phyloP scores from a whole-genome alignment of 1,139 yeast species.

The Diutina siamensis region DNA sequence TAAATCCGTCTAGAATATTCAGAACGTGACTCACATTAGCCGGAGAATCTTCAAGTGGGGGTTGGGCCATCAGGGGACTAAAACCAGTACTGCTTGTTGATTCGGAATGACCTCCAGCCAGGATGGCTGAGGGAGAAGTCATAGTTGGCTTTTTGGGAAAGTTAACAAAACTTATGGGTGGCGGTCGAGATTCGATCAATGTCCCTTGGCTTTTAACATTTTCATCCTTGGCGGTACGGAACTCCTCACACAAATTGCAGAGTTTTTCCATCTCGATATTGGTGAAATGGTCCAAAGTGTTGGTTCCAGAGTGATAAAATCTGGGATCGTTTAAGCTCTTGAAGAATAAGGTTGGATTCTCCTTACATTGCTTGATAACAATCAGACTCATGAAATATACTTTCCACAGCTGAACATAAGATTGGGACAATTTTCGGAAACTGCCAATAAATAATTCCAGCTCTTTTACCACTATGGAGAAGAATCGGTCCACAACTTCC shows the following conservation, averaged over 20 bases:
- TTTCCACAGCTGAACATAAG: slow-evolving; percentile 30
- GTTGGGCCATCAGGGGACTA: slow-evolving; percentile 4
- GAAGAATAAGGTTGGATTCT: slow-evolving; percentile 29
- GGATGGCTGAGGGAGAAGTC: not conserved
- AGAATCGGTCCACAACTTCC: slow-evolving; percentile 25
- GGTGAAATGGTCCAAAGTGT: slow-evolving; percentile 29
- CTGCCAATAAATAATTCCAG: slow-evolving; percentile 37
- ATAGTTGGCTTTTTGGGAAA: not conserved
- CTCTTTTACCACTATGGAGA: slow-evolving; percentile 25
- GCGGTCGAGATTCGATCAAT: not conserved
- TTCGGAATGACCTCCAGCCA: not conserved
- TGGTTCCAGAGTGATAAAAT: slow-evolving; percentile 27
- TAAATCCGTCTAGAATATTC: not conserved
- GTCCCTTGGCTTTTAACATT: slow-evolving; percentile 9
- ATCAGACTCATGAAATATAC: slow-evolving; percentile 32
- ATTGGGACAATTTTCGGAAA: slow-evolving; percentile 27
- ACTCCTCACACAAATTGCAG: slow-evolving; percentile 30
- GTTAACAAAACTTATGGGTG: slow-evolving; percentile 8
- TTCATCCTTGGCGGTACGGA: slow-evolving; percentile 23
- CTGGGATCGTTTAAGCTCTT: slow-evolving; percentile 17
- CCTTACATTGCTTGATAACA: slow-evolving; percentile 33
- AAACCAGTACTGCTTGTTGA: not conserved
- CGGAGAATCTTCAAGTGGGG: not conserved
- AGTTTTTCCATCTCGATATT: slow-evolving; percentile 26
- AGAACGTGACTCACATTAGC: not conserved